phyloP scores from a whole-genome alignment of 257 asterid genomes.

The Solanum raphanifolium region DNA sequence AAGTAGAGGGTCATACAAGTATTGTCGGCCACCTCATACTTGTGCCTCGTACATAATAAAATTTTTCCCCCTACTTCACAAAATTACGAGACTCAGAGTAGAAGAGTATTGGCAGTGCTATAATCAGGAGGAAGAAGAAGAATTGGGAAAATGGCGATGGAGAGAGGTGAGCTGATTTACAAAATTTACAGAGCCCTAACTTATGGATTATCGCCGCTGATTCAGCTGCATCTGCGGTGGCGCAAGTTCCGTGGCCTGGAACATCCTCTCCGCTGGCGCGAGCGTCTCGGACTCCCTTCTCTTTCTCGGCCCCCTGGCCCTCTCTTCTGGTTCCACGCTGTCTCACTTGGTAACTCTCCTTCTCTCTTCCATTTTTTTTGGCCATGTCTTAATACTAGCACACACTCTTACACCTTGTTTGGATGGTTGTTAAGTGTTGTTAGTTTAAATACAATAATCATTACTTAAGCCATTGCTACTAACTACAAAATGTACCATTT shows the following conservation, averaged over 20 bases:
- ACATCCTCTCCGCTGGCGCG: slow-evolving; percentile 67
- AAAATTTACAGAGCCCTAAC: slow-evolving; percentile 57
- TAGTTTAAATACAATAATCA: not conserved
- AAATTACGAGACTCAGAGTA: not conserved
- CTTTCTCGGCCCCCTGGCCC: slow-evolving; percentile 59
- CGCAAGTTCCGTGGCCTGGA: slow-evolving; percentile 72
- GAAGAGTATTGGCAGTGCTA: not conserved
- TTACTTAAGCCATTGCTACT: too few relatives aligned
- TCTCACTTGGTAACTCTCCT: slow-evolving; percentile 49
- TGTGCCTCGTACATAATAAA: too few relatives aligned
- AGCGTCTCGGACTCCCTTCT: slow-evolving; percentile 79
- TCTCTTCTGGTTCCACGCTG: slow-evolving; percentile 91
- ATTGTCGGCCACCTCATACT: too few relatives aligned
- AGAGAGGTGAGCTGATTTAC: slow-evolving; percentile 43
- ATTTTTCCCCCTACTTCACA: not conserved
- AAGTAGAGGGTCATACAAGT: too few relatives aligned
- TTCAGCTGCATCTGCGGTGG: slow-evolving; percentile 73
- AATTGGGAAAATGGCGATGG: slow-evolving; percentile 17
- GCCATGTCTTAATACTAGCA: not conserved
- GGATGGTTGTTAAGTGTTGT: not conserved
- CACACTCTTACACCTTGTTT: not conserved
- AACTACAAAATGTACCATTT: not conserved
- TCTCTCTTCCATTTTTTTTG: not conserved
- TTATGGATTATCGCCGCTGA: slow-evolving; percentile 59
- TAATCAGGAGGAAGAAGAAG: not conserved